Conservation (phyloP, 1,284 basidiomycete species). For the Fistulinella cinereoalba region DNA sequence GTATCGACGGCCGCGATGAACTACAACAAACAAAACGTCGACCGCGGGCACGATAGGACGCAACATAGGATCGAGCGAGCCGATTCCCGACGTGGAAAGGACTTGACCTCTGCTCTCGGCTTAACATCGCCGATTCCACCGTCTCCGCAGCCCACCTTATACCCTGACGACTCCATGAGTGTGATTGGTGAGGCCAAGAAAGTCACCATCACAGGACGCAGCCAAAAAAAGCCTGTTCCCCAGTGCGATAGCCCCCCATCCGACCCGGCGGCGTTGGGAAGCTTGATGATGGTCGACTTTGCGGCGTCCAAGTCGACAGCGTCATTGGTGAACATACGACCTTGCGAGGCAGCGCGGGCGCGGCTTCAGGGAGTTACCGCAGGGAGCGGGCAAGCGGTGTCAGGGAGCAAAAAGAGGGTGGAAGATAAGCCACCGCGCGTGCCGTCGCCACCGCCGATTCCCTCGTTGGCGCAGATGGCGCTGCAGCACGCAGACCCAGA, state of each 20-base stretch:
- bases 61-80: constrained; percentile 36
- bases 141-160: constrained; percentile 58
- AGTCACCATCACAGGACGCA: constrained; percentile 24
- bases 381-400: constrained; percentile 8
- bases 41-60: constrained; percentile 33
- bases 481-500: constrained; percentile 59
- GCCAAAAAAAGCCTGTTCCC: constrained; percentile 33
- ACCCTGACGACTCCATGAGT: constrained; percentile 69
- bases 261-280: constrained; percentile 50
- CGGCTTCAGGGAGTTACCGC: constrained; percentile 7
- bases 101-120: constrained; percentile 54
- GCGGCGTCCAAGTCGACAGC: constrained; percentile 37
- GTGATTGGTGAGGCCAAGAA: constrained; percentile 45
- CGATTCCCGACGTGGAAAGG: constrained; percentile 45
- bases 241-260: constrained; percentile 34
- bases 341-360: constrained; percentile 24
- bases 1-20: constrained; percentile 41
- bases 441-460: constrained; percentile 71
- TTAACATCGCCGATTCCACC: constrained; percentile 42
- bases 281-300: constrained; percentile 58
- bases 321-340: constrained; percentile 34
- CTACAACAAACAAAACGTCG: constrained; percentile 34
- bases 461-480: constrained; percentile 74
- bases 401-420: constrained; percentile 33
- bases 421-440: constrained; percentile 71